Percentiles rank a stretch among this genome's conserved stretches.
Conservation (phyloP, 1,284 basidiomycete genomes). For the Megacollybia platyphylla region DNA sequence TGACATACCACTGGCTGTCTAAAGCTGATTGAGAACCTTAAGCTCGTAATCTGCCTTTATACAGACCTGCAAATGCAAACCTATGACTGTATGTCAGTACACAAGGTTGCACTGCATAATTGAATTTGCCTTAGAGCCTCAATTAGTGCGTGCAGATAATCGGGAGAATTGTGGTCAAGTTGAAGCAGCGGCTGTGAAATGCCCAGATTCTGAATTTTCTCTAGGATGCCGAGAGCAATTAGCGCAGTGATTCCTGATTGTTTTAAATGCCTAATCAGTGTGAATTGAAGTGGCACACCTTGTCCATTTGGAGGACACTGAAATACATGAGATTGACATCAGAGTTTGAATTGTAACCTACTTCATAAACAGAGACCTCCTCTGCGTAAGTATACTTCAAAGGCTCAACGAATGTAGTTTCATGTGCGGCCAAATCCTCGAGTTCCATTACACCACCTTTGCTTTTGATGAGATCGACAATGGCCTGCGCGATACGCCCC, state of each 20-base stretch:
- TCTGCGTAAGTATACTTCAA: constrained; percentile 81
- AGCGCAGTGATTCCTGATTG: constrained; percentile 72
- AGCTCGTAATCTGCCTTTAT: background rate
- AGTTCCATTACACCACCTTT: constrained; percentile 87
- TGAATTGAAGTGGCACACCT: constrained; percentile 26
- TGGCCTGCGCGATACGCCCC: constrained; percentile 79
- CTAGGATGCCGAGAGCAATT: constrained; percentile 85
- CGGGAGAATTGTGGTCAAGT: constrained; percentile 78
- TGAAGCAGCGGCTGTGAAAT: constrained; percentile 59
- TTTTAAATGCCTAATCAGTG: background rate
- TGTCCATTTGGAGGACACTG: constrained; percentile 93
- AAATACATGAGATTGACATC: constrained; percentile 3
- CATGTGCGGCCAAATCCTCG: constrained; percentile 74
- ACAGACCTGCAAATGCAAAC: constrained; percentile 61
- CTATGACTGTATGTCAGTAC: constrained; percentile 19
- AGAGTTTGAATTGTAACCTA: constrained; percentile 17
- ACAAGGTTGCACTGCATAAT: background rate
- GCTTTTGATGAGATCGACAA: constrained; percentile 75
- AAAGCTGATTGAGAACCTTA: constrained; percentile 9
- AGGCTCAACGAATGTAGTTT: constrained; percentile 73
- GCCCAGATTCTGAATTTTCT: constrained; percentile 69
- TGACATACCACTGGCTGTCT: constrained; percentile 82
- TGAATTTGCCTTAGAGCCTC: constrained; percentile 56
- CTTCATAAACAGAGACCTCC: constrained; percentile 80
- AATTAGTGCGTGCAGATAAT: constrained; percentile 83